A percentile compares a stretch with the other conserved stretches of the same genome.
These are phyloP conservation scores for Aspergillaceae sp. DNA, from an alignment of 2,329 filamentous ascomycete genomes.

Conservation along the genomic window DNA sequence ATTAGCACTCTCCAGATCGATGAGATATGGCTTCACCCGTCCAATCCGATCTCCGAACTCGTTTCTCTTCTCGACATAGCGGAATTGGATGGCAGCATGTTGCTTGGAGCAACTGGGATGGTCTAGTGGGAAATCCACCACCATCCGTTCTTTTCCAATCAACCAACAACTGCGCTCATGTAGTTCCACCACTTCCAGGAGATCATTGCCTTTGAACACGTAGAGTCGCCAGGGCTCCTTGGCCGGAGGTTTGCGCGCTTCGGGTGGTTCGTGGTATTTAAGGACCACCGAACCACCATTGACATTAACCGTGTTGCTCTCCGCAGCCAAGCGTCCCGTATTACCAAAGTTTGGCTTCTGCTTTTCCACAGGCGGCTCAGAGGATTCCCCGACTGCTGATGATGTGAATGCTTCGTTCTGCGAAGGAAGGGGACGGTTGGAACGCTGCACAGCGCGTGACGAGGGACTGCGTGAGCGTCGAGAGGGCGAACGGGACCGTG, in stretches of 20 bases:
- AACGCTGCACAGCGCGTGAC: constrained; percentile 23
- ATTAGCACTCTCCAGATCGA: constrained; percentile 90
- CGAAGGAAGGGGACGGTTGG: constrained; percentile 36
- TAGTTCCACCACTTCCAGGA: constrained; percentile 75
- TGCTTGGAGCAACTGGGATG: constrained; percentile 93
- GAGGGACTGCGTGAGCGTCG: constrained; percentile 19
- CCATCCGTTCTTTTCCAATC: constrained; percentile 66
- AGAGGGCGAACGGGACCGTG: constrained; percentile 21
- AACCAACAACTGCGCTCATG: constrained; percentile 78
- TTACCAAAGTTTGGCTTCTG: constrained; percentile 80
- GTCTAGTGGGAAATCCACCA: constrained; percentile 76
- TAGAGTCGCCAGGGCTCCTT: constrained; percentile 82
- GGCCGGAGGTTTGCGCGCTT: constrained; percentile 77
- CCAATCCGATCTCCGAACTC: constrained; percentile 79
- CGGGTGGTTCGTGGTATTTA: constrained; percentile 92
- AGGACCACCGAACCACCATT: constrained; percentile 61
- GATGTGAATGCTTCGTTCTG: constrained; percentile 38
- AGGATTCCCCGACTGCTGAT: constrained; percentile 17
- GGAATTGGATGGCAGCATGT: constrained; percentile 90
- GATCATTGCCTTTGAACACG: constrained; percentile 75
- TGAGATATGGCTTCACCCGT: constrained; percentile 74
- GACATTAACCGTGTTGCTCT: constrained; percentile 67
- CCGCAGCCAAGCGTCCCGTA: constrained; percentile 76
- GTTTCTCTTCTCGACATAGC: constrained; percentile 71
- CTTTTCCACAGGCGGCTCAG: constrained; percentile 36